phyloP scores from a whole-genome alignment of 2,329 filamentous ascomycete genomes.

The Nemania serpens region DNA sequence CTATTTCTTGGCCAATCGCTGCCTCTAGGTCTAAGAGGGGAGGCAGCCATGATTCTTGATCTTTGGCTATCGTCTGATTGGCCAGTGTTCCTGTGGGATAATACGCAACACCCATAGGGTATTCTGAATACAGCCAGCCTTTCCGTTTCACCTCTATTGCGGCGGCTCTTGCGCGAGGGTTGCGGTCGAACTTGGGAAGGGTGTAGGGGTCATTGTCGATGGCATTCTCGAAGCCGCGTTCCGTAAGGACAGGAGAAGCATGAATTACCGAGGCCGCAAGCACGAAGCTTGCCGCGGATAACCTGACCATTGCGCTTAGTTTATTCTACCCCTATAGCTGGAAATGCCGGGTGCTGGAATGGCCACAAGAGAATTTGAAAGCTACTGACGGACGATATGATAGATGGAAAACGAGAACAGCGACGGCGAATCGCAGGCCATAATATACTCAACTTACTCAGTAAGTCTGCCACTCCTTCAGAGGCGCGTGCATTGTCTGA shows the following conservation, averaged over 20 bases:
- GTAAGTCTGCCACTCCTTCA: neutral
- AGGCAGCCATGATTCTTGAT: conserved; percentile 23
- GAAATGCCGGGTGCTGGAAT: neutral
- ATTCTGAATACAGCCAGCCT: conserved; percentile 21
- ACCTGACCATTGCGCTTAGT: conserved; percentile 15
- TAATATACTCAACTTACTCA: conserved; percentile 12
- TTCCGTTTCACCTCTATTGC: conserved; percentile 21
- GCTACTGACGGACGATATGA: conserved; percentile 1
- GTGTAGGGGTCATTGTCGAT: conserved; percentile 13
- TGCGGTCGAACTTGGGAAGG: conserved; percentile 15
- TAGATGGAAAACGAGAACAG: neutral
- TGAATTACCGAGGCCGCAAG: conserved; percentile 17
- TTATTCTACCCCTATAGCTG: neutral
- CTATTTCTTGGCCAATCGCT: conserved; percentile 3
- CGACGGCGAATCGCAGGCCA: neutral
- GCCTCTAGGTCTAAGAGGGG: conserved; percentile 9
- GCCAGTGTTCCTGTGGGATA: conserved; percentile 23
- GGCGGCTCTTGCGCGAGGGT: conserved; percentile 20
- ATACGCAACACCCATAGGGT: conserved; percentile 23
- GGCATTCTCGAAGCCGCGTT: conserved; percentile 13
- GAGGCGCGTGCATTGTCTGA: neutral
- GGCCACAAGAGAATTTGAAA: neutral
- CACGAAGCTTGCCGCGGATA: conserved; percentile 11
- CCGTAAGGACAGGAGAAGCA: conserved; percentile 20
- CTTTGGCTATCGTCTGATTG: conserved; percentile 25